A percentile compares a stretch with the other conserved stretches of the same genome.
phyloP scores from a whole-genome alignment of 2,329 filamentous ascomycete genomes.

The Colletotrichum somersetense region DNA sequence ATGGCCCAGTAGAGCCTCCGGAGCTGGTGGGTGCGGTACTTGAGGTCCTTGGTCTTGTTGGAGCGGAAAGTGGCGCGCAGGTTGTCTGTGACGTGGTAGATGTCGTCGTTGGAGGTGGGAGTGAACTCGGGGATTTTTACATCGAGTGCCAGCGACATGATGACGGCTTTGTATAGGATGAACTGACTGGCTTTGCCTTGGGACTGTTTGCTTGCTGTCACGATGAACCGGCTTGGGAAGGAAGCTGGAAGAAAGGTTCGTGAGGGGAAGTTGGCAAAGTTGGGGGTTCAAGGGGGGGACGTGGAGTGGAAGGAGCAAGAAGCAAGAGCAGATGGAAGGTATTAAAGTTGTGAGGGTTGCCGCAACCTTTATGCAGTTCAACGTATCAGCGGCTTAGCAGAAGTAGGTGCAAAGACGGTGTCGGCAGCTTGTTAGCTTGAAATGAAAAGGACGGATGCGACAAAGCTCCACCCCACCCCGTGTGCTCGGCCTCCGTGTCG shows the following conservation, averaged over 20 bases:
- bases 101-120: slow-evolving; percentile 74
- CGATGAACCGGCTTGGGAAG: slow-evolving; percentile 8
- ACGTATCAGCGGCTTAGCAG: slow-evolving; percentile 31
- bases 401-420: slow-evolving; percentile 14
- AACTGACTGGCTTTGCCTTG: slow-evolving; percentile 6
- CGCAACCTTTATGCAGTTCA: slow-evolving; percentile 35
- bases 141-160: slow-evolving; percentile 54
- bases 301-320: neutral
- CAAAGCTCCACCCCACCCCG: slow-evolving; percentile 31
- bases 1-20: slow-evolving; percentile 96
- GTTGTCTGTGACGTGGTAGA: slow-evolving; percentile 70
- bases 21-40: slow-evolving; percentile 87
- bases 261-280: slow-evolving; percentile 36
- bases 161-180: slow-evolving; percentile 19
- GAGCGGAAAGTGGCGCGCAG: slow-evolving; percentile 79
- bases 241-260: slow-evolving; percentile 28
- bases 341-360: slow-evolving; percentile 27
- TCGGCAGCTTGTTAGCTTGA: slow-evolving; percentile 22
- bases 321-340: neutral
- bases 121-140: slow-evolving; percentile 63
- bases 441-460: slow-evolving; percentile 28
- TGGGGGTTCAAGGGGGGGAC: slow-evolving; percentile 28
- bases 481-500: slow-evolving; percentile 37
- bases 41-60: slow-evolving; percentile 84
- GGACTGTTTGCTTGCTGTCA: slow-evolving; percentile 16